Conservation (phyloP, 768 basidiomycete genomes). For the Infundibulicybe gibba region DNA sequence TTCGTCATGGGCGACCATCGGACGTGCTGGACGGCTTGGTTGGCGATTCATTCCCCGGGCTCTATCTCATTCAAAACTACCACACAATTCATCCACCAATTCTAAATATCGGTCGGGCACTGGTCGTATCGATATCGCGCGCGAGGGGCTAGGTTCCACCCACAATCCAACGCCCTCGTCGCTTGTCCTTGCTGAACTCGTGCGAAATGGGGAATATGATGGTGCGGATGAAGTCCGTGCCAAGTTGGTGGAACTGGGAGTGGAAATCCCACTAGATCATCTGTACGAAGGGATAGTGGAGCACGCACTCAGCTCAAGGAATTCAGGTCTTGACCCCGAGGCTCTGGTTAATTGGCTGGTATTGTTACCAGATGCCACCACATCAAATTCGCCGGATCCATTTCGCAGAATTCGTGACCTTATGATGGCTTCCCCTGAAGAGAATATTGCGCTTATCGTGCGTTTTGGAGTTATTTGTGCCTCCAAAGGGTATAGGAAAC, state of each 20-base stretch:
- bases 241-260: slow-evolving; percentile 33
- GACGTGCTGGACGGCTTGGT: slow-evolving; percentile 1
- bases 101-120: background rate
- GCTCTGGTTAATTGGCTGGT: slow-evolving; percentile 39
- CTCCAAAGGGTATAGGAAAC: slow-evolving; percentile 37
- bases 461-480: slow-evolving; percentile 41
- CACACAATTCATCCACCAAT: background rate
- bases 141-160: background rate
- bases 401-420: slow-evolving; percentile 9
- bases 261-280: slow-evolving; percentile 28
- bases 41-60: background rate
- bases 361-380: slow-evolving; percentile 31
- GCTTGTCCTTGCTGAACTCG: slow-evolving; percentile 16
- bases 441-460: slow-evolving; percentile 31
- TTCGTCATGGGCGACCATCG: slow-evolving; percentile 17
- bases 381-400: slow-evolving; percentile 1
- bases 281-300: slow-evolving; percentile 35
- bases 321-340: slow-evolving; percentile 12
- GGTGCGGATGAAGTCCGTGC: slow-evolving; percentile 30
- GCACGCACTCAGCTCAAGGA: slow-evolving; percentile 19
- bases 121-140: background rate
- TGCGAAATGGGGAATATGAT: slow-evolving; percentile 21
- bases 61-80: too few species aligned
- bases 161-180: background rate
- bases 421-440: slow-evolving; percentile 25